A percentile compares a stretch with the other conserved stretches of the same genome.
These are phyloP conservation scores for Cercospora sp. DNA, from an alignment of 2,329 filamentous ascomycete genomes.

Conservation along the genomic window DNA sequence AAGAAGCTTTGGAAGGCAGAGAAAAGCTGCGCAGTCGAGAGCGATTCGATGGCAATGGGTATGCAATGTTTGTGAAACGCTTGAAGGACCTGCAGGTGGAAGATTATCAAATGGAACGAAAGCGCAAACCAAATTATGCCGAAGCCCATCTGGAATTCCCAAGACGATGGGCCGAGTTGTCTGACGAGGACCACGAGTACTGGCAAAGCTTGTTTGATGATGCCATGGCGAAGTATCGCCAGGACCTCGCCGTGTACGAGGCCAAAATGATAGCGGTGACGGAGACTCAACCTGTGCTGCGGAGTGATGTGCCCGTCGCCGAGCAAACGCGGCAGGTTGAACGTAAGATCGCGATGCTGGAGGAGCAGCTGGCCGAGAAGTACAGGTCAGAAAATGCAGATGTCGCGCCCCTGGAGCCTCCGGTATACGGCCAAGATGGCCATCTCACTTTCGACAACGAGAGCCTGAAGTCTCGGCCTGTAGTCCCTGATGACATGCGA, in stretches of 20 bases:
- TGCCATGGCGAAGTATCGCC: slow-evolving; percentile 32
- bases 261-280: slow-evolving; percentile 34
- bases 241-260: slow-evolving; percentile 36
- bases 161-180: slow-evolving; percentile 33
- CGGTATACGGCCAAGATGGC: slow-evolving; percentile 32
- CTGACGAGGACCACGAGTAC: slow-evolving; percentile 29
- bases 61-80: slow-evolving; percentile 35
- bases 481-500: slow-evolving; percentile 47
- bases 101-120: slow-evolving; percentile 31
- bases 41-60: slow-evolving; percentile 33
- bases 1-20: slow-evolving; percentile 27
- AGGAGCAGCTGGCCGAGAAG: slow-evolving; percentile 35
- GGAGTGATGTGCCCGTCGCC: slow-evolving; percentile 26
- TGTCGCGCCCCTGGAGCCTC: slow-evolving; percentile 30
- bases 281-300: slow-evolving; percentile 30
- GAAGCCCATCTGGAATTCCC: slow-evolving; percentile 37
- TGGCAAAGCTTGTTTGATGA: slow-evolving; percentile 36
- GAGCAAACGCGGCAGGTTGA: slow-evolving; percentile 30
- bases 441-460: slow-evolving; percentile 30
- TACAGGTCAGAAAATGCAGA: slow-evolving; percentile 31
- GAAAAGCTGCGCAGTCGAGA: slow-evolving; percentile 17
- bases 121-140: slow-evolving; percentile 32
- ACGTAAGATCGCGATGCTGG: slow-evolving; percentile 34
- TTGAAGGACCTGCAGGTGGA: slow-evolving; percentile 27
- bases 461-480: slow-evolving; percentile 25